These are phyloP conservation scores for Exophiala viscosa DNA, from an alignment of 2,329 filamentous ascomycete genomes.

Conservation along the genomic window DNA sequence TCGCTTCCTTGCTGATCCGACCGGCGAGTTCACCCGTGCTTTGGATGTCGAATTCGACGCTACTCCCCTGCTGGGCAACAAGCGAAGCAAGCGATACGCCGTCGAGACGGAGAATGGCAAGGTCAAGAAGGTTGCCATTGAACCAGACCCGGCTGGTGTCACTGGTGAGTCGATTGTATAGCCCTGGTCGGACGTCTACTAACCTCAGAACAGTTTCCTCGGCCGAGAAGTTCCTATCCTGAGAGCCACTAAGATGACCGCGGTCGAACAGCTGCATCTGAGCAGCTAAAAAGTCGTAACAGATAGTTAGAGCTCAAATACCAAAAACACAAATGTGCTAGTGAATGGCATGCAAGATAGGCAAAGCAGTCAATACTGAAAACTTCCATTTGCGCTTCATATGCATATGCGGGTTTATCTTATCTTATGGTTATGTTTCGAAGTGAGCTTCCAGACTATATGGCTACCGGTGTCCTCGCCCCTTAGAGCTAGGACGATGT, in stretches of 20 bases:
- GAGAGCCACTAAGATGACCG: neutral
- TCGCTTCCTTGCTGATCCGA: conserved; percentile 82
- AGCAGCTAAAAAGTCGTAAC: neutral
- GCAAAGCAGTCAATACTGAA: neutral
- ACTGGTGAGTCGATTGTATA: conserved; percentile 53
- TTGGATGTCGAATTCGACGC: conserved; percentile 81
- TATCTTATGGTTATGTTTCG: neutral
- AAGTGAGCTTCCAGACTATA: too few species aligned
- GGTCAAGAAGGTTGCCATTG: conserved; percentile 74
- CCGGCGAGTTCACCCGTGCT: conserved; percentile 73
- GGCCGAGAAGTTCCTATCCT: conserved; percentile 24
- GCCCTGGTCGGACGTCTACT: neutral
- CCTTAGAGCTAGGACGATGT: neutral
- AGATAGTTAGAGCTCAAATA: too few species aligned
- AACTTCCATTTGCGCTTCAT: neutral
- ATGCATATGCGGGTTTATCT: too few species aligned
- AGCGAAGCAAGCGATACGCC: conserved; percentile 83
- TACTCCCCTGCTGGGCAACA: conserved; percentile 72
- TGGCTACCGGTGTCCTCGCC: neutral
- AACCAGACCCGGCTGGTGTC: conserved; percentile 83
- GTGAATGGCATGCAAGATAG: neutral
- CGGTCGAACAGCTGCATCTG: neutral
- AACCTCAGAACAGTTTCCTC: conserved; percentile 20
- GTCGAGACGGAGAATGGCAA: conserved; percentile 79
- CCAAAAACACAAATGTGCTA: too few species aligned